phyloP scores from a whole-genome alignment of 2,329 filamentous ascomycete species.

The Arthrobotrys megalospora region DNA sequence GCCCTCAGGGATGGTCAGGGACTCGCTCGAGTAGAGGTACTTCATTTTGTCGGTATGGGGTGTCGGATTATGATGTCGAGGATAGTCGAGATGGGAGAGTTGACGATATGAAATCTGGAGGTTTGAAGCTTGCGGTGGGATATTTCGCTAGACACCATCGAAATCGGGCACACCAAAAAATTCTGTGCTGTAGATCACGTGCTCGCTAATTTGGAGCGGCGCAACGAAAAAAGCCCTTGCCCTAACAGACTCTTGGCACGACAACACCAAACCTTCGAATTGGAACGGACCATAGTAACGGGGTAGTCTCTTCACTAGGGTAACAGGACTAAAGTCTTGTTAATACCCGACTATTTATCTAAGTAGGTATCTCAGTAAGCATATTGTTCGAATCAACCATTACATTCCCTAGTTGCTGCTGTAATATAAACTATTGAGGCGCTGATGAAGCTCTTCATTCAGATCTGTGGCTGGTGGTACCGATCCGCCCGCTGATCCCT shows the following conservation, averaged over 20 bases:
- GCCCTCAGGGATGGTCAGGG: constrained; percentile 94
- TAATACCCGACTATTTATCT: too few relatives aligned
- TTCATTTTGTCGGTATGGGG: constrained; percentile 75
- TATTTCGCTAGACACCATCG: constrained; percentile 55
- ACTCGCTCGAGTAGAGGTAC: constrained; percentile 99
- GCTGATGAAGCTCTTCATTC: too few relatives aligned
- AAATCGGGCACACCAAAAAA: constrained; percentile 58
- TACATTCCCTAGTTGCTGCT: neutral
- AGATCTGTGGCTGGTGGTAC: neutral
- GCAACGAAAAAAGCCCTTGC: constrained; percentile 56
- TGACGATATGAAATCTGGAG: constrained; percentile 51
- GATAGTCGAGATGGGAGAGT: constrained; percentile 39
- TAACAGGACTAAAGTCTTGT: too few relatives aligned
- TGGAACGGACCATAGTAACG: too few relatives aligned
- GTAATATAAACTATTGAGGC: too few relatives aligned
- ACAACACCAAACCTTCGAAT: neutral
- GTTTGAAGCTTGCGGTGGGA: constrained; percentile 43
- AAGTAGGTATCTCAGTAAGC: too few relatives aligned
- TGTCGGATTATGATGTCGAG: constrained; percentile 44
- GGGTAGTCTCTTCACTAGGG: too few relatives aligned
- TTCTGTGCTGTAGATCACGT: constrained; percentile 55
- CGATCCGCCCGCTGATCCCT: neutral
- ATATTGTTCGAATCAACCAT: neutral
- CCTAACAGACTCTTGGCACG: constrained; percentile 58
- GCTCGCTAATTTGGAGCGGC: neutral